Conservation (phyloP, 2,329 filamentous ascomycete genomes). For the Botrytis byssoidea region DNA sequence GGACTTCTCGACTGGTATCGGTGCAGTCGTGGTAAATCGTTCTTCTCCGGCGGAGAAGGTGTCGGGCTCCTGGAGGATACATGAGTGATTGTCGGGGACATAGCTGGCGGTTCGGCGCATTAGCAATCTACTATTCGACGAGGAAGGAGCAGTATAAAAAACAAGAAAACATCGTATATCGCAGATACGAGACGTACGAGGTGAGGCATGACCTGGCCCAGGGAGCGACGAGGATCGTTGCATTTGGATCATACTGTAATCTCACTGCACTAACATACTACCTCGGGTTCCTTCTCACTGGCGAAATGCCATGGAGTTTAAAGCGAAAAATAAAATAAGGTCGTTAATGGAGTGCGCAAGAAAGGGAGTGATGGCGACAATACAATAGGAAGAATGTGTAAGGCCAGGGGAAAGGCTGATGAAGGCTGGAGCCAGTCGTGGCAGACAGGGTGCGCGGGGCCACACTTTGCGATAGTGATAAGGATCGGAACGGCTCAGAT, state of each 20-base stretch:
- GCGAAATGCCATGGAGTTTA: neutral
- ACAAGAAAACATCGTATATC: neutral
- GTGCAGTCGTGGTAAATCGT: slow-evolving; percentile 49
- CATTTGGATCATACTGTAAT: slow-evolving; percentile 41
- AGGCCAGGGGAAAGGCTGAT: slow-evolving; percentile 18
- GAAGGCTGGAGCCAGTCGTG: slow-evolving; percentile 13
- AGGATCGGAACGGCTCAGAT: neutral
- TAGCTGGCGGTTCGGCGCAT: slow-evolving; percentile 42
- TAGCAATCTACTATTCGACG: slow-evolving; percentile 7
- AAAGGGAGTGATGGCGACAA: slow-evolving; percentile 12
- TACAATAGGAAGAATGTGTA: neutral
- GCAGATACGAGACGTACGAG: slow-evolving; percentile 36
- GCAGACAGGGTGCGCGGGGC: slow-evolving; percentile 14
- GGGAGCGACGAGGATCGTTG: slow-evolving; percentile 41
- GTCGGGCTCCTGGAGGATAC: slow-evolving; percentile 54
- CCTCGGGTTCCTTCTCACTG: neutral
- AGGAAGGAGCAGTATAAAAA: neutral
- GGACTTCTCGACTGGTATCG: slow-evolving; percentile 57
- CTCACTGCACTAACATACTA: slow-evolving; percentile 24
- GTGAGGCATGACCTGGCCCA: slow-evolving; percentile 39
- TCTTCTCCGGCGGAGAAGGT: slow-evolving; percentile 52
- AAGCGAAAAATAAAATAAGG: neutral
- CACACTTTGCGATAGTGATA: slow-evolving; percentile 14
- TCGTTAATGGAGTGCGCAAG: neutral
- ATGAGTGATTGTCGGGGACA: slow-evolving; percentile 51